Conservation (phyloP, 345 rosid species). For the Diplotaxis tenuifolia region DNA sequence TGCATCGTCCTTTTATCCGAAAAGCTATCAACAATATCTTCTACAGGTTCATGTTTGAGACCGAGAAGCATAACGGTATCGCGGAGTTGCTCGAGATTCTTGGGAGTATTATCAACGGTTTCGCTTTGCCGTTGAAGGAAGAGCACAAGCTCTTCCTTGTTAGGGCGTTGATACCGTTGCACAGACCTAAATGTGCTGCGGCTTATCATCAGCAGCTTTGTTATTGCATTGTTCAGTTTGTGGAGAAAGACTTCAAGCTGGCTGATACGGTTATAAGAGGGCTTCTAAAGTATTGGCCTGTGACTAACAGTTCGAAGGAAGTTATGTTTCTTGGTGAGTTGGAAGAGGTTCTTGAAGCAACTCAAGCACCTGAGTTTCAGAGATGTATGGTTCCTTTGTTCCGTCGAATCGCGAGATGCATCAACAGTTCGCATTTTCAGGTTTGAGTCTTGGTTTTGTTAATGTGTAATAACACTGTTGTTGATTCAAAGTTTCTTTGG, state of each 20-base stretch:
- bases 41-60: too few species aligned
- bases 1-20: slow-evolving; percentile 62
- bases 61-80: neutral
- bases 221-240: neutral
- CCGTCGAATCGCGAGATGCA: neutral
- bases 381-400: neutral
- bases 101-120: neutral
- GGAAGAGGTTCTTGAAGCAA: neutral
- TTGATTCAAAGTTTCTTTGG: neutral
- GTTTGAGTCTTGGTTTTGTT: neutral
- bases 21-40: neutral
- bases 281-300: neutral
- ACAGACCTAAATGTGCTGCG: neutral
- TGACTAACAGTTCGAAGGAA: neutral
- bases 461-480: too few species aligned
- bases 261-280: neutral
- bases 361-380: neutral
- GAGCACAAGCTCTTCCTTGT: neutral
- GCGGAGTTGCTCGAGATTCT: neutral
- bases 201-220: neutral
- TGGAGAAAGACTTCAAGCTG: neutral
- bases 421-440: neutral
- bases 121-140: neutral
- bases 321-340: neutral
- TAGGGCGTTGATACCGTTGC: neutral